These are phyloP conservation scores for Hygrophila difformis DNA, from an alignment of 257 asterid genomes.

Conservation along the genomic window DNA sequence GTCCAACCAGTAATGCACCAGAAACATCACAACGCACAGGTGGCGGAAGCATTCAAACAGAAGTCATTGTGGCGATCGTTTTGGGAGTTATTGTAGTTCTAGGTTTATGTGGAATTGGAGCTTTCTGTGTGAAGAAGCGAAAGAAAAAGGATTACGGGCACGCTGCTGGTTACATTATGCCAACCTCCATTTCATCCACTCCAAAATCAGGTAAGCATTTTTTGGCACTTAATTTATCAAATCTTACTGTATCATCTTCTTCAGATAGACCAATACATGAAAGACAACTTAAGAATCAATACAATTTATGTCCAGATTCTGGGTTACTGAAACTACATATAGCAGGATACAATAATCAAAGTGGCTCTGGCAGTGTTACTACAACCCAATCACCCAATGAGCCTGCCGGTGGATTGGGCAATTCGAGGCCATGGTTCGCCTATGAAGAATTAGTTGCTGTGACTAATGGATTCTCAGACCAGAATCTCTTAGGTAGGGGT, in stretches of 20 bases:
- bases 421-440: slow-evolving; percentile 59
- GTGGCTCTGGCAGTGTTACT: slow-evolving; percentile 28
- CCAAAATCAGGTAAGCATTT: slow-evolving; percentile 47
- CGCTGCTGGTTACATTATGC: slow-evolving; percentile 48
- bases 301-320: slow-evolving; percentile 41
- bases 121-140: slow-evolving; percentile 47
- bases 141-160: slow-evolving; percentile 49
- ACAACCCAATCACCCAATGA: slow-evolving; percentile 36
- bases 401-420: slow-evolving; percentile 58
- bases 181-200: slow-evolving; percentile 43
- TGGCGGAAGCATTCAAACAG: slow-evolving; percentile 46
- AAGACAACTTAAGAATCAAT: slow-evolving; percentile 9
- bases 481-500: slow-evolving; percentile 80
- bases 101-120: slow-evolving; percentile 35
- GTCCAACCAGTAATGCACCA: slow-evolving; percentile 24
- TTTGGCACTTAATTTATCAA: neutral
- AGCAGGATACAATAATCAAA: slow-evolving; percentile 28
- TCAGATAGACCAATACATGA: too few relatives aligned
- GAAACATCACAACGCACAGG: slow-evolving; percentile 27
- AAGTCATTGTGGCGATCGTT: slow-evolving; percentile 36
- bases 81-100: slow-evolving; percentile 31
- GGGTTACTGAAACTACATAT: slow-evolving; percentile 39
- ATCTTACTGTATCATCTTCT: slow-evolving; percentile 5
- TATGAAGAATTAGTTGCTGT: slow-evolving; percentile 63
- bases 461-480: slow-evolving; percentile 54